These are phyloP conservation scores for Aspergillus glaucus DNA, from an alignment of 2,329 filamentous ascomycete species.

Conservation along the genomic window DNA sequence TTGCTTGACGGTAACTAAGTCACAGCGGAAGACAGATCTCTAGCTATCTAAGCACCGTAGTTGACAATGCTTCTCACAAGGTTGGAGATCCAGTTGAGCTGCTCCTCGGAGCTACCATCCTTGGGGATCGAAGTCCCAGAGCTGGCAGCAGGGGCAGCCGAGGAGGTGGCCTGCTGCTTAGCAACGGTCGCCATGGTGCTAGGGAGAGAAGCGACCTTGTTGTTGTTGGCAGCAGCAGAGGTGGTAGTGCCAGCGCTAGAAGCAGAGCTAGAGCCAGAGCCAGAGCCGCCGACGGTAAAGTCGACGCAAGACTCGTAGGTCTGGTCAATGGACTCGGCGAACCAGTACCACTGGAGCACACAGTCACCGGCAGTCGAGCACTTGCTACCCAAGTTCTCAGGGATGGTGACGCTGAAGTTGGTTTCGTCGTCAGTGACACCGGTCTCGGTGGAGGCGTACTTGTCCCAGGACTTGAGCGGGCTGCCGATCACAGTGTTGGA, in stretches of 20 bases:
- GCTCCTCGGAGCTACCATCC: constrained; percentile 13
- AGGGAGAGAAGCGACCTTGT: constrained; percentile 7
- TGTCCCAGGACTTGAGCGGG: constrained; percentile 27
- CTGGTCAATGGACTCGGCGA: constrained; percentile 27
- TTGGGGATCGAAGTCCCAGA: constrained; percentile 9
- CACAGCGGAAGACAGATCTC: neutral
- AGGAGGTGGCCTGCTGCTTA: constrained; percentile 7
- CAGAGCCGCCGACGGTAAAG: constrained; percentile 22
- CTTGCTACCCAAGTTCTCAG: constrained; percentile 20
- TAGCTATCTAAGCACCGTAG: constrained; percentile 1
- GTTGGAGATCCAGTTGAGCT: constrained; percentile 11
- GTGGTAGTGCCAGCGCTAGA: constrained; percentile 6
- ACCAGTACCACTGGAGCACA: constrained; percentile 33
- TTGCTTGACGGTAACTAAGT: neutral
- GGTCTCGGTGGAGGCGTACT: constrained; percentile 26
- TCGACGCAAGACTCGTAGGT: constrained; percentile 32
- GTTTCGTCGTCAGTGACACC: constrained; percentile 21
- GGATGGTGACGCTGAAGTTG: constrained; percentile 27
- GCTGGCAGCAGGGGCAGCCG: constrained; percentile 1
- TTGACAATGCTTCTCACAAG: constrained; percentile 12
- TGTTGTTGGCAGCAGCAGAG: constrained; percentile 4
- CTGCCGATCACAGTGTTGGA: constrained; percentile 35
- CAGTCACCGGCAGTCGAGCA: constrained; percentile 24
- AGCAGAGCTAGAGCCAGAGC: constrained; percentile 9
- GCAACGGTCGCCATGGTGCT: constrained; percentile 10